Evolutionary conservation across 176 grass and related monocot genomes (phyloP).

Genomic region (Carex littledalei): DNA sequence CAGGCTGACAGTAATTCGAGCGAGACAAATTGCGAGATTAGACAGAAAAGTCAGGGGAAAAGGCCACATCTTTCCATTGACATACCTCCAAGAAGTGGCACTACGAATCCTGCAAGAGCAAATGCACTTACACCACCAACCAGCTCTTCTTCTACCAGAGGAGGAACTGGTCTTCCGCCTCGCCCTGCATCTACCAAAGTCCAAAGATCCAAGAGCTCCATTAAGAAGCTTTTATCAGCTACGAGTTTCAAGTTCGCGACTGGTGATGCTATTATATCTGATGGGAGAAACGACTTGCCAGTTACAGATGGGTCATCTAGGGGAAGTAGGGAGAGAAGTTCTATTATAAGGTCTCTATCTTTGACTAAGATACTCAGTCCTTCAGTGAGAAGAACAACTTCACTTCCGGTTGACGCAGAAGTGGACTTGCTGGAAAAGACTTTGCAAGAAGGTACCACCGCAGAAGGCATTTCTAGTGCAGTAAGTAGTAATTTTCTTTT

Average conservation of each 20-base stretch:
- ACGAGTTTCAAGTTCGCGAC: constrained; percentile 58
- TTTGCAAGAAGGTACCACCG: constrained; percentile 8
- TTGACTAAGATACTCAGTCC: constrained; percentile 46
- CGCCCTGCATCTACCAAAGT: constrained; percentile 49
- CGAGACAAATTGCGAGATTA: background rate
- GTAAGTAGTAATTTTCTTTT: constrained; percentile 29
- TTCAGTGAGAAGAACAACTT: constrained; percentile 39
- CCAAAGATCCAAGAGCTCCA: constrained; percentile 24
- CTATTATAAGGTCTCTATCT: constrained; percentile 33
- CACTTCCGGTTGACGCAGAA: constrained; percentile 28
- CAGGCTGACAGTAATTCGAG: constrained; percentile 7
- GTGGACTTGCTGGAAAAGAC: background rate
- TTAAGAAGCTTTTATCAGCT: constrained; percentile 42
- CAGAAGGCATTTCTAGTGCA: background rate
- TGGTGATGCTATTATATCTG: constrained; percentile 4
- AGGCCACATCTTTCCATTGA: constrained; percentile 57
- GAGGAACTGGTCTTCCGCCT: constrained; percentile 1
- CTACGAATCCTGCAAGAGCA: constrained; percentile 18
- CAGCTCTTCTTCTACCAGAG: constrained; percentile 10
- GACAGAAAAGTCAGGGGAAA: constrained; percentile 9
- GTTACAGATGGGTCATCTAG: constrained; percentile 15
- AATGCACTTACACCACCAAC: constrained; percentile 24
- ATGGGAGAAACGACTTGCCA: constrained; percentile 13
- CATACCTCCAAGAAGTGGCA: constrained; percentile 33
- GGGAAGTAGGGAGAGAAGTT: constrained; percentile 34